phyloP scores from a whole-genome alignment of 768 basidiomycete genomes.

The Glaciozyma antarctica region DNA sequence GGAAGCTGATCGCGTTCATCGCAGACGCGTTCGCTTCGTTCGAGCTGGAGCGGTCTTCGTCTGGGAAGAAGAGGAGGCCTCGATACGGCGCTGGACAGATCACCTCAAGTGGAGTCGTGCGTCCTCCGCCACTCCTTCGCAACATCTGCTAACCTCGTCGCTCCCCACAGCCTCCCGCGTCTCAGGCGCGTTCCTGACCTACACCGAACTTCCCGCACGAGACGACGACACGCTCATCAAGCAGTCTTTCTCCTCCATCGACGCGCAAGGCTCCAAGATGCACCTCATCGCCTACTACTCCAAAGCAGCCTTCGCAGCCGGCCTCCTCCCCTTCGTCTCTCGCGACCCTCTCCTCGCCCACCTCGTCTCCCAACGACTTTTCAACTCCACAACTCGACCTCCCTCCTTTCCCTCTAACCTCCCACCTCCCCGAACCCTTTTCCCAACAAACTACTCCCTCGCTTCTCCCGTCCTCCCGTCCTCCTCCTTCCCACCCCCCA shows the following conservation, averaged over 20 bases:
- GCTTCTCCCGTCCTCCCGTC: neutral
- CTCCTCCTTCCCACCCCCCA: neutral
- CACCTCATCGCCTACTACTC: slow-evolving; percentile 32
- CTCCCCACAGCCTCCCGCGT: slow-evolving; percentile 26
- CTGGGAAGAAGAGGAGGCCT: slow-evolving; percentile 32
- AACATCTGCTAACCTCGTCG: neutral
- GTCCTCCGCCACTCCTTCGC: neutral
- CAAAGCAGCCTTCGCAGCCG: slow-evolving; percentile 1
- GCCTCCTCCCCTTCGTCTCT: neutral
- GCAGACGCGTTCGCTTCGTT: slow-evolving; percentile 30
- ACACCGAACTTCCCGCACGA: slow-evolving; percentile 25
- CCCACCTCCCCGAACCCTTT: neutral
- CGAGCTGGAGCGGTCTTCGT: slow-evolving; percentile 27
- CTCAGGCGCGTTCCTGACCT: slow-evolving; percentile 34
- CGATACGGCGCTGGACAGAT: slow-evolving; percentile 31
- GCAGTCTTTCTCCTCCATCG: slow-evolving; percentile 29
- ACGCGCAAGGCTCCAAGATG: slow-evolving; percentile 27
- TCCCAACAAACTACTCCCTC: neutral
- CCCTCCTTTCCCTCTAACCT: neutral
- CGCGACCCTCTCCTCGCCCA: slow-evolving; percentile 4
- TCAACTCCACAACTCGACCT: neutral
- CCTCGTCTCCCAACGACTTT: neutral
- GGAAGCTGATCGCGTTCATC: slow-evolving; percentile 32
- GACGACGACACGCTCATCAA: slow-evolving; percentile 27
- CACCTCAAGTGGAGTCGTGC: slow-evolving; percentile 33